A percentile compares a stretch with the other conserved stretches of the same genome.
Conservation (phyloP, 225 moss, liverwort and hornwort species). For the Anthoceros angustus region DNA sequence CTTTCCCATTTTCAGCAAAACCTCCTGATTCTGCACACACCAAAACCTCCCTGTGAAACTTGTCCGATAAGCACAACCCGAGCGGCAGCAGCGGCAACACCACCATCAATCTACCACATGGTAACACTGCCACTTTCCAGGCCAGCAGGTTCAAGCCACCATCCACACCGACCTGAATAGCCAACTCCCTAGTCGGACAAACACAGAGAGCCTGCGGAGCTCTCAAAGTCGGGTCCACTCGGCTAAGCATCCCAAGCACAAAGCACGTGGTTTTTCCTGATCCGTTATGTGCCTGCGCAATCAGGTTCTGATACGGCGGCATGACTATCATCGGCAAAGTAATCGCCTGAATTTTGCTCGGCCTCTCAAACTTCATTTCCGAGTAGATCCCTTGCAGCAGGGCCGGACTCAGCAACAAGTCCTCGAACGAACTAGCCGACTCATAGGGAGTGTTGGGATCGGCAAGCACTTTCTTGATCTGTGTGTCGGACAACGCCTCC, state of each 20-base stretch:
- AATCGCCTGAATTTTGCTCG: slow-evolving; percentile 87
- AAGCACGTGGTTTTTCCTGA: slow-evolving; percentile 97
- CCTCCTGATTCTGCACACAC: slow-evolving; percentile 68
- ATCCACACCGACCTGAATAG: slow-evolving; percentile 42
- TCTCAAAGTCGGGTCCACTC: slow-evolving; percentile 61
- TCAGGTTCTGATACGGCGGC: slow-evolving; percentile 68
- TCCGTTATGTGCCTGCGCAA: slow-evolving; percentile 96
- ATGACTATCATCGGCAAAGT: slow-evolving; percentile 82
- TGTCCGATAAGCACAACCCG: background rate
- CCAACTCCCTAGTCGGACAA: slow-evolving; percentile 93
- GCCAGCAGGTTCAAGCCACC: background rate
- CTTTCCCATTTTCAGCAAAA: slow-evolving; percentile 76
- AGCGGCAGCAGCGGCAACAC: background rate
- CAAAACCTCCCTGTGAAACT: background rate
- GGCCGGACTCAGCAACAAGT: slow-evolving; percentile 48
- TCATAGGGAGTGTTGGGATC: slow-evolving; percentile 76
- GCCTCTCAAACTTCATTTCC: slow-evolving; percentile 96
- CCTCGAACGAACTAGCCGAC: slow-evolving; percentile 73
- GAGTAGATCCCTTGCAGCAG: slow-evolving; percentile 74
- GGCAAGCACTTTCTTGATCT: slow-evolving; percentile 40
- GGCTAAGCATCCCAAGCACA: slow-evolving; percentile 93
- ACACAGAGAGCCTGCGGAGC: slow-evolving; percentile 91
- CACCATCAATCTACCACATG: background rate
- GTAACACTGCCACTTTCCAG: background rate
- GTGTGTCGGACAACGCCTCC: slow-evolving; percentile 23